These are phyloP conservation scores for Trichoderma oligosporum DNA, from an alignment of 2,329 filamentous ascomycete genomes.

Conservation along the genomic window DNA sequence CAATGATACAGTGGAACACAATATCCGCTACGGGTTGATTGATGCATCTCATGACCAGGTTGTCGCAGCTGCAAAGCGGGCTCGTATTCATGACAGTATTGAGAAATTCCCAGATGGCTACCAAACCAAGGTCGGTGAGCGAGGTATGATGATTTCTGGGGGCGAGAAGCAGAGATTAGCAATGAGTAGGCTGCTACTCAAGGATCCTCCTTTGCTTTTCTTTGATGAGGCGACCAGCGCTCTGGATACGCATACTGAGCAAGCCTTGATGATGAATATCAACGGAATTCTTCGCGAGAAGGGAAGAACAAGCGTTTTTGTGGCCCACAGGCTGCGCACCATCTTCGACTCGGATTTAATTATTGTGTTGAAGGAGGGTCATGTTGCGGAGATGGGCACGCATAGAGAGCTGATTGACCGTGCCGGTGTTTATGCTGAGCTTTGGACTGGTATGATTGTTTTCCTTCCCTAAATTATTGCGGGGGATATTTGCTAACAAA, in stretches of 20 bases:
- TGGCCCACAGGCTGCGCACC: slow-evolving; percentile 86
- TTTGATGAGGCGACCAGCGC: slow-evolving; percentile 95
- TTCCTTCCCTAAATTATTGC: background rate
- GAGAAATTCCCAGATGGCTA: slow-evolving; percentile 81
- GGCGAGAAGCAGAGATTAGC: slow-evolving; percentile 92
- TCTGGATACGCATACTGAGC: slow-evolving; percentile 89
- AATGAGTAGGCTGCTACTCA: slow-evolving; percentile 76
- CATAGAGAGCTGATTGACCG: slow-evolving; percentile 78
- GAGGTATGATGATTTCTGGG: slow-evolving; percentile 94
- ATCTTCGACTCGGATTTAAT: slow-evolving; percentile 93
- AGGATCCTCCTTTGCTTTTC: slow-evolving; percentile 85
- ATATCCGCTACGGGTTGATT: slow-evolving; percentile 88
- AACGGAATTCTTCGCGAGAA: slow-evolving; percentile 90
- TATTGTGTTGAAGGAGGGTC: slow-evolving; percentile 80
- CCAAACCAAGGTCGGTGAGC: slow-evolving; percentile 84
- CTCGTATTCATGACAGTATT: slow-evolving; percentile 81
- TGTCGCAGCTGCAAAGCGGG: slow-evolving; percentile 71
- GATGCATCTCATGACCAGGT: slow-evolving; percentile 71
- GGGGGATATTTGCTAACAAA: background rate
- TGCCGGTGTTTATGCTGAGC: slow-evolving; percentile 77
- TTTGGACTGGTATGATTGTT: slow-evolving; percentile 74
- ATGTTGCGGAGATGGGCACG: slow-evolving; percentile 83
- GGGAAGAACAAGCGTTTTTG: slow-evolving; percentile 84
- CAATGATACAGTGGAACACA: slow-evolving; percentile 93
- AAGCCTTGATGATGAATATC: slow-evolving; percentile 85